Evolutionary conservation across 2,329 filamentous ascomycete genomes (phyloP).

Genomic region (Helotiales sp.): DNA sequence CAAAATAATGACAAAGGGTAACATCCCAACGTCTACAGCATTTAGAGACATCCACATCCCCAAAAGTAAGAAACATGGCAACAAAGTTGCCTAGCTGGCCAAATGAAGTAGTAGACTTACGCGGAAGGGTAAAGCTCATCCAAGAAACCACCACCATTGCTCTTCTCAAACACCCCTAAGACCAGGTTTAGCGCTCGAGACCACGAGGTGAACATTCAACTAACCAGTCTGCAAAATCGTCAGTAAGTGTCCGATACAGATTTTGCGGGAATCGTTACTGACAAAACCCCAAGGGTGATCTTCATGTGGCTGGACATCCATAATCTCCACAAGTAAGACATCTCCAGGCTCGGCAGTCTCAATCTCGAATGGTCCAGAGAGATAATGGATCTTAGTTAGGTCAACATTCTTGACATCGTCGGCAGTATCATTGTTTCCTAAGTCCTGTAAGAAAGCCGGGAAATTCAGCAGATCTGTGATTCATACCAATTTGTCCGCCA

Average conservation of each 20-base stretch:
- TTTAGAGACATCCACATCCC: neutral
- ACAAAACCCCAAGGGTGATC: slow-evolving; percentile 91
- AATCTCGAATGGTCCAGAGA: slow-evolving; percentile 88
- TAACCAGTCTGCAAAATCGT: slow-evolving; percentile 31
- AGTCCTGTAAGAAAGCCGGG: neutral
- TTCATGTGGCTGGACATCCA: slow-evolving; percentile 88
- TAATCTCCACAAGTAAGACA: slow-evolving; percentile 80
- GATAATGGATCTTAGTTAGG: slow-evolving; percentile 82
- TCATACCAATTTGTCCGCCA: slow-evolving; percentile 76
- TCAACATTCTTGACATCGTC: slow-evolving; percentile 87
- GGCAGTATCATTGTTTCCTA: slow-evolving; percentile 84
- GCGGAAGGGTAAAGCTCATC: slow-evolving; percentile 86
- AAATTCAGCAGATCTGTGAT: neutral
- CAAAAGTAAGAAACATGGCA: too few species aligned
- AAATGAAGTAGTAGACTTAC: too few species aligned
- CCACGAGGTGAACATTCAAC: neutral
- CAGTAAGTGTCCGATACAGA: slow-evolving; percentile 9
- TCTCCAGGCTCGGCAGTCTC: slow-evolving; percentile 85
- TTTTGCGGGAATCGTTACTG: slow-evolving; percentile 52
- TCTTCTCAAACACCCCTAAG: slow-evolving; percentile 64
- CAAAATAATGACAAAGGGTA: neutral
- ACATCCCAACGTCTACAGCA: neutral
- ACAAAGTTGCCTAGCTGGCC: too few species aligned
- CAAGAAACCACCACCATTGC: slow-evolving; percentile 87
- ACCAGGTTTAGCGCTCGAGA: neutral